Base-by-base conservation (phyloP, 495 filamentous ascomycete species). In the Gamarada debralockiae region DNA sequence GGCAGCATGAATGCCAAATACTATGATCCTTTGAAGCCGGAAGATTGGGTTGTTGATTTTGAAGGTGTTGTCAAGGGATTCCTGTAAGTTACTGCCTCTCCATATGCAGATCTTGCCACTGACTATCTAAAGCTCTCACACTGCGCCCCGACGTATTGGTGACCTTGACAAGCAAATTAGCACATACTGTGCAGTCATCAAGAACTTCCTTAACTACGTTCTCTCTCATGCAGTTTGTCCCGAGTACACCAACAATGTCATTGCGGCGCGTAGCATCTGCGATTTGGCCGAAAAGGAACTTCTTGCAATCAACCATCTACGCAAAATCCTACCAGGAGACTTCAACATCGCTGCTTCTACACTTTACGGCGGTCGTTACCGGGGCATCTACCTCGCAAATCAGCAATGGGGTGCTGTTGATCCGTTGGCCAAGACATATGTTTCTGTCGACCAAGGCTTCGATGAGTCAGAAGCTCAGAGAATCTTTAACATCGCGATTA, bases 141-240 rank as follows among this genome's bases (percentile, higher is more conserved):
- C 52, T 41, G 34, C 60, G 29, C 58, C 61, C 0, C 31, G 73
- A 67, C 44, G 76, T 75, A 50, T 82, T 75, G 9, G 18, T 4
- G 69, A 73, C 9, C 70, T 44, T n/a, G 70, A 75, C 46, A 65
- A 73, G 0, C 67, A 71, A 39, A 64, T 89, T 50, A 73, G 78
- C 44, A 52, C 74, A 15, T 74, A 71, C 12, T 76, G 79, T 13
- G 70, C 73, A 14, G 80, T 93, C 3, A 73, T 97, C 41, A 78
- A 78, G 45, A 96, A 93, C 67, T 96, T 97, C 66, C 78, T 95
- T 52, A 90, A 90, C 57, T 98, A 96, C 59, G 74, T 97, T 8
- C 72, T 90, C 12, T 77, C 78, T 50, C 92, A 97, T 60, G 75
- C 87, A 31, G 93, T 95, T 13, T 95, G 89, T 56, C 86, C 86